Evolutionary conservation across 768 basidiomycete species (phyloP).

Genomic region (Suillus paluster): DNA sequence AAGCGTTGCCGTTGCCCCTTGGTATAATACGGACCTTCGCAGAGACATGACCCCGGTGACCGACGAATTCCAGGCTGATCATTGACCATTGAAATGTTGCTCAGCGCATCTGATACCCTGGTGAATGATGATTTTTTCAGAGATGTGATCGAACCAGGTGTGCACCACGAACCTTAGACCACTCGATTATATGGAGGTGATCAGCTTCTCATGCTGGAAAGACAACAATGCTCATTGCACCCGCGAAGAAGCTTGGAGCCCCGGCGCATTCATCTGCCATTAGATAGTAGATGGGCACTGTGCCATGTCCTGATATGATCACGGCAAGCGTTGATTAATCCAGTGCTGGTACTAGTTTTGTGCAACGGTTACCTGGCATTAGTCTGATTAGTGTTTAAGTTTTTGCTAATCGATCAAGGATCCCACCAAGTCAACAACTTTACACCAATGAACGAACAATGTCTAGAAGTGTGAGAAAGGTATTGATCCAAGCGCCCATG

Average conservation of each 20-base stretch:
- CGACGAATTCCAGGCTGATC: not conserved
- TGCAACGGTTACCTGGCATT: not conserved
- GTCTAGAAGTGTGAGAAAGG: not conserved
- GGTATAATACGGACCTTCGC: not conserved
- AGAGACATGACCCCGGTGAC: not conserved
- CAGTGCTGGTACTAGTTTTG: too few relatives aligned
- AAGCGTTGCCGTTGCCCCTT: not conserved
- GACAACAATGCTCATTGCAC: not conserved
- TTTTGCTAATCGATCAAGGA: not conserved
- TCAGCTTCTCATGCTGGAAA: not conserved
- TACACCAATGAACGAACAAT: not conserved
- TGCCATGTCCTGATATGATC: not conserved
- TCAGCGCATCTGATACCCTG: not conserved
- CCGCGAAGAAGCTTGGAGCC: not conserved
- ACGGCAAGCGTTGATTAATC: not conserved
- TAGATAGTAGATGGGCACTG: not conserved
- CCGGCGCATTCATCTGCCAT: not conserved
- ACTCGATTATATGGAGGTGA: not conserved
- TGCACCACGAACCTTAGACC: not conserved
- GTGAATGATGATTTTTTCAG: not conserved
- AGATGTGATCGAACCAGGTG: not conserved
- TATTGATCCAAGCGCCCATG: not conserved
- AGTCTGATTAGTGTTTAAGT: too few relatives aligned
- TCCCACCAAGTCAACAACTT: not conserved
- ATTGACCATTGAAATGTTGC: not conserved